These are phyloP conservation scores for Microbotryum silenes-acaulis DNA, from an alignment of 1,284 basidiomycete genomes.

Conservation along the genomic window DNA sequence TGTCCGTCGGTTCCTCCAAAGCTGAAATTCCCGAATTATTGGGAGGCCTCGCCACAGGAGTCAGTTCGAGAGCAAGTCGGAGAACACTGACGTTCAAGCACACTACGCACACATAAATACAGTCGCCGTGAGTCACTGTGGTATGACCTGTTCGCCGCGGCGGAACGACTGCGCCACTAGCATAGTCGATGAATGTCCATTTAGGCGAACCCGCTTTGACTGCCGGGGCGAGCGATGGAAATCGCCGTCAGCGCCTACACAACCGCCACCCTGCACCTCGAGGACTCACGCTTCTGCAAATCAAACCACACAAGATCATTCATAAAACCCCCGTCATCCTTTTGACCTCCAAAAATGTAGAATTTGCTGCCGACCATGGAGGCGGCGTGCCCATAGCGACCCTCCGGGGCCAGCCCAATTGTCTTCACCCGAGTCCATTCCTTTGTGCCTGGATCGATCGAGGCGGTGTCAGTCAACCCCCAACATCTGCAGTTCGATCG, in stretches of 20 bases:
- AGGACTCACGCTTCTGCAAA: constrained; percentile 71
- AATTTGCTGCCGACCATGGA: constrained; percentile 87
- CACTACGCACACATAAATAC: constrained; percentile 68
- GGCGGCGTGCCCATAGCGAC: constrained; percentile 92
- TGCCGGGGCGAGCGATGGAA: constrained; percentile 36
- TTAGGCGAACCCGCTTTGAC: constrained; percentile 44
- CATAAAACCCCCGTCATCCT: constrained; percentile 71
- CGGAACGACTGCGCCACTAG: constrained; percentile 71
- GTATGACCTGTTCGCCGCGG: constrained; percentile 88
- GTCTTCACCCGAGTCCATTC: constrained; percentile 89
- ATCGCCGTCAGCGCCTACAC: neutral
- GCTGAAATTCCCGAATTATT: constrained; percentile 44
- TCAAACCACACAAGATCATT: constrained; percentile 97
- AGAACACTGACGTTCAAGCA: too few relatives aligned
- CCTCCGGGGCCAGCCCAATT: constrained; percentile 62
- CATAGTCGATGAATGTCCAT: constrained; percentile 36
- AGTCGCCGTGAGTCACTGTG: constrained; percentile 75
- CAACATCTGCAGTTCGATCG: constrained; percentile 4
- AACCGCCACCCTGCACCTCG: neutral
- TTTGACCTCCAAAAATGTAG: constrained; percentile 94
- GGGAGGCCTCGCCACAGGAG: neutral
- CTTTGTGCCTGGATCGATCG: constrained; percentile 55
- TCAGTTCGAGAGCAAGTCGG: neutral
- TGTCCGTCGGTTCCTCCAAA: constrained; percentile 98
- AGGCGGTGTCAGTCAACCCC: neutral